Evolutionary conservation across 768 basidiomycete species (phyloP), one percentile per base, ranked within the genome.

Genomic region (Amanita pallidorosea): DNA sequence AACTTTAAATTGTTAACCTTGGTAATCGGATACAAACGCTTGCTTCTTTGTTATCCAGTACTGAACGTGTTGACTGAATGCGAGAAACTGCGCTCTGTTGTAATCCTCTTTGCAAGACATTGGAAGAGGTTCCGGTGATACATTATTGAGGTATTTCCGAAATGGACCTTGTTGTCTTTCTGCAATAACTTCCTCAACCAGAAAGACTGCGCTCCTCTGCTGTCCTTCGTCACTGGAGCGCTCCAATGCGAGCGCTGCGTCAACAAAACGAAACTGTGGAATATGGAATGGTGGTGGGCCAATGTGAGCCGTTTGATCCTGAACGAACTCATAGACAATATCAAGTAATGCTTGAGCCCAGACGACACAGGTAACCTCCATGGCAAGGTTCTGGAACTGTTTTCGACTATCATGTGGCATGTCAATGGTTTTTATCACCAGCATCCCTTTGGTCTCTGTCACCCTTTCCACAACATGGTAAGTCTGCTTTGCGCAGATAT

Each of bases 331-430:
- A 23, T 43, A 43, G 22, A 43, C 42, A 12, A 43, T 43, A 8
- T 43, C 42, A 23, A 43, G 42, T 27, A 43, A 43, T 3, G 42
- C 42, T 11, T 43, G 31, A 18, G 43, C 43, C 61, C 60, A 63
- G 9, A 53, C 51, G 20, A 59, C 43, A 49, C 60, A 60, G 31
- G 56, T 43, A 23, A 61, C 47, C 35, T 61, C 59, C 54, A 52
- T 51, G 11, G 47, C 51, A 2, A 61, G 54, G 27, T 57, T 53
- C 17, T 53, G 51, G 11, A 50, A 31, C 53, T 63, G 61, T 20
- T 20, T 57, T 2, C 22, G 31, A 1, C 49, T 51, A 12, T 59
- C 57, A 41, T 56, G 47, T 7, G 53, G 53, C 20, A 57, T 36
- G 25, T 55, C 43, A 15, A 47, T 27, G 29, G 43, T 29, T 27